Base-by-base conservation (phyloP, 2,329 filamentous ascomycete genomes). In the Allantophomopsis cytisporea region DNA sequence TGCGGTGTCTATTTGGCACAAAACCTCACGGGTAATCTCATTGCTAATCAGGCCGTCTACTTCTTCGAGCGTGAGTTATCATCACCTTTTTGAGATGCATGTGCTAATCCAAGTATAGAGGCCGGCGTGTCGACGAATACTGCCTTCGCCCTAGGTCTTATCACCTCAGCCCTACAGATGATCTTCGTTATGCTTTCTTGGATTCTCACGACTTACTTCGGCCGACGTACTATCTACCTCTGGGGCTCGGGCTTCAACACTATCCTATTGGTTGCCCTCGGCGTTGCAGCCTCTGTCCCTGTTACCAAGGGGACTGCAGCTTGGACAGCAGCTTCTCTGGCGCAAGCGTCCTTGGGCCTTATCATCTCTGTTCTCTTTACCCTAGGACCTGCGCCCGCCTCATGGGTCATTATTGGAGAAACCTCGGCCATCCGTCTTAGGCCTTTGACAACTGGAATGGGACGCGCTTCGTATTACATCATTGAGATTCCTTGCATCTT, bases 401-500 rank as follows among this genome's bases (percentile, higher is more conserved):
- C 76, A 8, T 81, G 70, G 68, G 71, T 74, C 58, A 76, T 80
- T 20, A 20, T 20, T 20, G 18, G 18, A 20, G 18, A 20, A 20
- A 20, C 18, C 4, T 20, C 18, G 18, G 18, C 18, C 18, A 20
- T 20, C 18, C 18, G 18, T 7, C 18, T 20, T 20, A 20, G 18
- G 7, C 18, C 18, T 20, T 7, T 20, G 18, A 20, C 18, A 7
- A 20, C 18, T 20, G 18, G 18, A 20, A 20, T 20, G 7, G 18
- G 18, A 20, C 18, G 18, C 18, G 18, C 18, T 20, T 20, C 18
- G 18, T 20, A 20, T 7, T 80, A 81, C 58, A 49, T 76, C 5
- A 60, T 76, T 44, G 69, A 80, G 42, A 80, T 80, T 54, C 75
- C 76, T 49, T 77, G 71, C 50, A 80, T 80, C 52, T 80, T 74